phyloP scores from a whole-genome alignment of 129 eudicot species.

The Rutidosis leptorrhynchoides region DNA sequence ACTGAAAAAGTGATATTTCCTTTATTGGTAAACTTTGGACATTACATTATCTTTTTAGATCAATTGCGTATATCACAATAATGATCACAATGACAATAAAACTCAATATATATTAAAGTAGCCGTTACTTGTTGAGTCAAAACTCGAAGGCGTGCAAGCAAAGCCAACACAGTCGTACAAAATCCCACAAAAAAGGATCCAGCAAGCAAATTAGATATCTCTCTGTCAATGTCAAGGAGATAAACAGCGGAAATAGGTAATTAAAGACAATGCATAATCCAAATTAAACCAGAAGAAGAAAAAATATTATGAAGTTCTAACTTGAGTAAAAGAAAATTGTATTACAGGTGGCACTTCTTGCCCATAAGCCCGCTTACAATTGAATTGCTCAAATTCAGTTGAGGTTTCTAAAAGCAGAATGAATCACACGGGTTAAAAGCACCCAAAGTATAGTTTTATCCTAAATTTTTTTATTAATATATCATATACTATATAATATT shows the following conservation, averaged over 20 bases:
- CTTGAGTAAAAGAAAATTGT: not conserved
- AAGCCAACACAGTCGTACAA: constrained; percentile 50
- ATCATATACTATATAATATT: too few species aligned
- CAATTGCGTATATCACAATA: too few species aligned
- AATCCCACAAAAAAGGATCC: constrained; percentile 82
- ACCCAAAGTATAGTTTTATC: not conserved
- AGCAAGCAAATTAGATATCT: constrained; percentile 80
- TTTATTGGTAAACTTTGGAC: too few species aligned
- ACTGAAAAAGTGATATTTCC: too few species aligned
- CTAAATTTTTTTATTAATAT: too few species aligned
- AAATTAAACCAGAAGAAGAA: not conserved
- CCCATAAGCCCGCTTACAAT: not conserved
- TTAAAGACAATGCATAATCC: not conserved
- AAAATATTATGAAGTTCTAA: not conserved
- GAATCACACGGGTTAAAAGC: not conserved
- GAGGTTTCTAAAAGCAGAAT: not conserved
- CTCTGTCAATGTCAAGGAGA: constrained; percentile 61
- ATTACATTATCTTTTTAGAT: too few species aligned
- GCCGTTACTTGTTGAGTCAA: constrained; percentile 87
- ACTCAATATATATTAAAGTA: not conserved
- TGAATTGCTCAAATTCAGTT: not conserved
- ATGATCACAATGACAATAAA: not conserved
- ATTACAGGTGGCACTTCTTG: not conserved
- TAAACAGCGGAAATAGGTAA: not conserved
- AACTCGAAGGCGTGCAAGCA: constrained; percentile 85